A percentile compares a stretch with the other conserved stretches of the same genome.
phyloP scores from a whole-genome alignment of 2,329 filamentous ascomycete species.

The Trichoderma sp. region DNA sequence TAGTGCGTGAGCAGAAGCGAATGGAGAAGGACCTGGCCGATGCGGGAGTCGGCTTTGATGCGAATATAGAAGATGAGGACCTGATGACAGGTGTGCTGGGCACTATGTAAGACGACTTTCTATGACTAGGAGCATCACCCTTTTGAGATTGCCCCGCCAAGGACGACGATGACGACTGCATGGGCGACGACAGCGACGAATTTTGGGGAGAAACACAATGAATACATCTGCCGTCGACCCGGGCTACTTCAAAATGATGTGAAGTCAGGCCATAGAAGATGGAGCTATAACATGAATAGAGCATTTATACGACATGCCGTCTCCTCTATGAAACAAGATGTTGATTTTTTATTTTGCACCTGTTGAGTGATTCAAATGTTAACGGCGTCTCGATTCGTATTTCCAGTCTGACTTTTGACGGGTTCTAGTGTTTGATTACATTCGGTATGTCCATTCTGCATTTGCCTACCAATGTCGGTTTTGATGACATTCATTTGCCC shows the following conservation, averaged over 20 bases:
- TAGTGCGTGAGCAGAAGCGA: conserved; percentile 50
- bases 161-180: not conserved
- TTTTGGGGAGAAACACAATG: not conserved
- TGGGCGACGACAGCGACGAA: not conserved
- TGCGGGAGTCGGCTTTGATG: conserved; percentile 46
- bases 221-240: not conserved
- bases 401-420: not conserved
- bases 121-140: not conserved
- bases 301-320: not conserved
- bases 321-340: not conserved
- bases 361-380: not conserved
- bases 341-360: not conserved
- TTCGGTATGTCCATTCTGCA: not conserved
- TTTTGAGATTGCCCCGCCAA: not conserved
- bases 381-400: not conserved
- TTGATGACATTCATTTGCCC: not conserved
- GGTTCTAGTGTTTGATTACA: not conserved
- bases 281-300: conserved; percentile 7
- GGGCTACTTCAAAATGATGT: not conserved
- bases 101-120: conserved; percentile 20
- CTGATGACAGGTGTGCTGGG: conserved; percentile 54
- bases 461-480: not conserved
- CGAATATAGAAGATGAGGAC: conserved; percentile 60
- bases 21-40: conserved; percentile 46
- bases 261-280: not conserved